phyloP scores from a whole-genome alignment of 768 basidiomycete genomes.

The Tremella yokohamensis region DNA sequence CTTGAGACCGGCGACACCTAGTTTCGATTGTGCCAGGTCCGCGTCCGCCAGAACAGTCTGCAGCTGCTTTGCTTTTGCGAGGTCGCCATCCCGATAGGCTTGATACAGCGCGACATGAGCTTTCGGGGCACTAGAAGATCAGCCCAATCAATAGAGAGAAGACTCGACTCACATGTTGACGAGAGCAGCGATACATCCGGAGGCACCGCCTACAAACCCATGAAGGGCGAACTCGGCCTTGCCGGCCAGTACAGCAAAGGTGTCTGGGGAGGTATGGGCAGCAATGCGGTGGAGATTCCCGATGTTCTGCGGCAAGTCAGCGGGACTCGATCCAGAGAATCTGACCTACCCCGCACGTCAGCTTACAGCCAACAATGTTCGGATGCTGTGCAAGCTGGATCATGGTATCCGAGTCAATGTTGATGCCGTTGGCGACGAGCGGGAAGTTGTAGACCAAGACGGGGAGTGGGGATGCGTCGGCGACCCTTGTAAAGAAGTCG shows the following conservation, averaged over 20 bases:
- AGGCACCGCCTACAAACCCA: constrained; percentile 18
- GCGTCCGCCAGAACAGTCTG: constrained; percentile 25
- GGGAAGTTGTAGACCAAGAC: constrained; percentile 88
- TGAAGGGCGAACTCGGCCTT: constrained; percentile 22
- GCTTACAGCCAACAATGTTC: constrained; percentile 82
- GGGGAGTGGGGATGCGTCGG: constrained; percentile 76
- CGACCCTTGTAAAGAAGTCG: constrained; percentile 70
- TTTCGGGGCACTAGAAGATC: constrained; percentile 16
- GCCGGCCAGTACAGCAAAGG: constrained; percentile 16
- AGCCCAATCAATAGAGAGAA: neutral
- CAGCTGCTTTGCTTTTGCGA: constrained; percentile 19
- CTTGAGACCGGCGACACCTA: constrained; percentile 33
- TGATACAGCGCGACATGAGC: constrained; percentile 25
- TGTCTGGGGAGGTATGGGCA: constrained; percentile 10
- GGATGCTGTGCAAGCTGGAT: constrained; percentile 70
- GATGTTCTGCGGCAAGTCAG: too few relatives aligned
- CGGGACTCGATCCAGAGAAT: constrained; percentile 60
- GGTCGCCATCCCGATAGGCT: constrained; percentile 17
- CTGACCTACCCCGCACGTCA: constrained; percentile 89
- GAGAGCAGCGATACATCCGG: constrained; percentile 15
- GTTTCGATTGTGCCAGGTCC: constrained; percentile 21
- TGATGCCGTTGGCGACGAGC: constrained; percentile 80
- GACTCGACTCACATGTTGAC: constrained; percentile 17
- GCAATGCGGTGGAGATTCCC: constrained; percentile 12
- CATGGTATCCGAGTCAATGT: constrained; percentile 84